phyloP scores from a whole-genome alignment of 2,329 filamentous ascomycete genomes.

The Cadophora sp. region DNA sequence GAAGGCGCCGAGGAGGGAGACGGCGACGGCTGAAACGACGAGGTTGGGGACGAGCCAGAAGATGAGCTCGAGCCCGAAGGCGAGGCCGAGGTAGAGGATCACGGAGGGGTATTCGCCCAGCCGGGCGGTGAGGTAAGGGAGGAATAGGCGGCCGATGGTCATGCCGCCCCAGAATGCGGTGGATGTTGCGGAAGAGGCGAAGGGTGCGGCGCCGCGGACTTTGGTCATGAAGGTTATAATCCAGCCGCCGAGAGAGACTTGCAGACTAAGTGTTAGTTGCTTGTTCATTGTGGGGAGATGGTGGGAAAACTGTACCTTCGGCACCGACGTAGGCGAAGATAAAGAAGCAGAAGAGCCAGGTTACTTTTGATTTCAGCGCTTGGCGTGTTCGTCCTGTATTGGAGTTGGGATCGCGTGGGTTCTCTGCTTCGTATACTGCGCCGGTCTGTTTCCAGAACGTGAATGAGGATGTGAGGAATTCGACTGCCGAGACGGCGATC shows the following conservation, averaged over 20 bases:
- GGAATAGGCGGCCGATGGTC: constrained; percentile 72
- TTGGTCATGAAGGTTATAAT: constrained; percentile 88
- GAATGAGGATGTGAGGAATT: constrained; percentile 57
- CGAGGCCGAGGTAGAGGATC: constrained; percentile 66
- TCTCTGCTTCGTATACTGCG: constrained; percentile 61
- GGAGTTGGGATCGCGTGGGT: constrained; percentile 50
- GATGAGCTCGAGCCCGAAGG: constrained; percentile 70
- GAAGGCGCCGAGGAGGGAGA: constrained; percentile 78
- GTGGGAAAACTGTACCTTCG: constrained; percentile 56
- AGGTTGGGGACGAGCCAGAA: constrained; percentile 86
- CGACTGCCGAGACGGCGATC: constrained; percentile 60
- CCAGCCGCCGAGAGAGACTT: constrained; percentile 77
- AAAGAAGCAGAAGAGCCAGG: constrained; percentile 78
- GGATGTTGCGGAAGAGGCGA: constrained; percentile 75
- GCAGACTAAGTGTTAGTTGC: not conserved
- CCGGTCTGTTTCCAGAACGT: constrained; percentile 72
- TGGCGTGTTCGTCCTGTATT: constrained; percentile 40
- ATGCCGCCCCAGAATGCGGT: constrained; percentile 88
- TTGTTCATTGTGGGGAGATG: not conserved
- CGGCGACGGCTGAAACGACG: constrained; percentile 74
- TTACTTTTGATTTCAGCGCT: constrained; percentile 57
- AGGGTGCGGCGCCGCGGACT: constrained; percentile 71
- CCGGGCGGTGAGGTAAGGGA: constrained; percentile 78
- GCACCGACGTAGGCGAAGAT: constrained; percentile 80
- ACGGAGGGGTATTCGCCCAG: constrained; percentile 75